Base-by-base conservation (phyloP, 129 eudicot species). In the Cynara cardunculus region DNA sequence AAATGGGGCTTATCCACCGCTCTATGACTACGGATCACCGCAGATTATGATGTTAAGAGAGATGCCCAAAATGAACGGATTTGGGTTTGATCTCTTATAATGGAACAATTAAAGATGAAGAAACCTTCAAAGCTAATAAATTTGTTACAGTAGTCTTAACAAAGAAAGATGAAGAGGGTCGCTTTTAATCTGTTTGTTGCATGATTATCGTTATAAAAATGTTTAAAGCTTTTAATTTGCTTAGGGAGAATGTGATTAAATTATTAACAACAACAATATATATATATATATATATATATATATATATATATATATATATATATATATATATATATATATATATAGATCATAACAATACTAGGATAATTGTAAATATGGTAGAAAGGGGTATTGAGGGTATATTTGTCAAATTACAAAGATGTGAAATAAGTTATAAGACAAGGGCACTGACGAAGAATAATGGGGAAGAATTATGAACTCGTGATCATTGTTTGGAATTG, bases 401-500 rank as follows among this genome's bases (percentile, higher is more conserved):
- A 41, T 14, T 11, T 34, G 84, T 72, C 83, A 49, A 72, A 80
- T 56, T 30, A 27, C 56, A 30, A 64, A 71, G 78, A 71, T n/a
- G 78, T 31, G 78, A 77, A 35, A 76, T 69, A 69, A 75, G 72
- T 67, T 10, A 72, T 22, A 56, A 46, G 72, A 76, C 72, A 82
- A 71, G 77, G 81, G 78, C 72, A 81, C 53, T 84, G 76, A 78
- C 61, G 72, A 62, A 61, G 78, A 72, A 69, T 78, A 35, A 21
- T 68, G 61, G 44, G 27, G 75, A 75, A 75, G 74, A 80, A 84
- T 88, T 28, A 84, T 39, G 87, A 84, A 84, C 94, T 92, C 94
- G 97, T 90, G 94, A 92, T 79, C 84, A 80, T 80, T 75, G 84
- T 72, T 83, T 87, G 91, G 90, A 84, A 78, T 79, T 78, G 62